Percentiles rank a stretch among this genome's conserved stretches.
Conservation (phyloP, 805 yeast species). For the Ogataea chonburiensis region DNA sequence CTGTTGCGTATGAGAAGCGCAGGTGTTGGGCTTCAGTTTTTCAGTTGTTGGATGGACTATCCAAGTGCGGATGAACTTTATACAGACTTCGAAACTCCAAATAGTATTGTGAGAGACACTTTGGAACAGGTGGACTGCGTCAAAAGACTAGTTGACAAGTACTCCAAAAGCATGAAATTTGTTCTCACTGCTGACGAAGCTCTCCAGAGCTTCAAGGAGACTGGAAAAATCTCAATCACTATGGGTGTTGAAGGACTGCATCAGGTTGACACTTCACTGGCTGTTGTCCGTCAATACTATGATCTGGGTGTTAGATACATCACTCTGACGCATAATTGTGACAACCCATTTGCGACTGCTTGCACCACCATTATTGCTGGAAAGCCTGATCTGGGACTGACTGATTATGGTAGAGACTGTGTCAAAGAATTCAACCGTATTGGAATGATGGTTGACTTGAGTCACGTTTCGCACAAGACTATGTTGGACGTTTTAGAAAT, state of each 20-base stretch:
- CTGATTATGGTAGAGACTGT: constrained; percentile 42
- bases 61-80: constrained; percentile 39
- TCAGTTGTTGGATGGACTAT: constrained; percentile 49
- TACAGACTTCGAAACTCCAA: constrained; percentile 44
- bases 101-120: constrained; percentile 49
- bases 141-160: constrained; percentile 42
- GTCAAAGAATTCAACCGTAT: constrained; percentile 50
- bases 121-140: constrained; percentile 53
- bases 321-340: constrained; percentile 55
- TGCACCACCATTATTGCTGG: constrained; percentile 49
- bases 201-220: constrained; percentile 31
- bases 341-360: constrained; percentile 57
- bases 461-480: constrained; percentile 49
- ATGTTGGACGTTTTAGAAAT: constrained; percentile 44
- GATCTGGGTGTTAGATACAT: constrained; percentile 54
- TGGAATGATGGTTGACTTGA: constrained; percentile 53
- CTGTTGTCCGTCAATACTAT: constrained; percentile 46
- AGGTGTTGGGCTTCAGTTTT: constrained; percentile 49
- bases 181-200: constrained; percentile 45
- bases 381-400: constrained; percentile 43
- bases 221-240: constrained; percentile 42
- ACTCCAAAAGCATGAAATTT: constrained; percentile 39
- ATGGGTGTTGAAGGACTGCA: constrained; percentile 56
- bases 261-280: constrained; percentile 49
- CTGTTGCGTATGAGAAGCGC: constrained; percentile 43